Percentiles rank a stretch among this genome's conserved stretches.
These are phyloP conservation scores for Fagus sylvatica DNA, from an alignment of 306 rosid genomes.

Conservation along the genomic window DNA sequence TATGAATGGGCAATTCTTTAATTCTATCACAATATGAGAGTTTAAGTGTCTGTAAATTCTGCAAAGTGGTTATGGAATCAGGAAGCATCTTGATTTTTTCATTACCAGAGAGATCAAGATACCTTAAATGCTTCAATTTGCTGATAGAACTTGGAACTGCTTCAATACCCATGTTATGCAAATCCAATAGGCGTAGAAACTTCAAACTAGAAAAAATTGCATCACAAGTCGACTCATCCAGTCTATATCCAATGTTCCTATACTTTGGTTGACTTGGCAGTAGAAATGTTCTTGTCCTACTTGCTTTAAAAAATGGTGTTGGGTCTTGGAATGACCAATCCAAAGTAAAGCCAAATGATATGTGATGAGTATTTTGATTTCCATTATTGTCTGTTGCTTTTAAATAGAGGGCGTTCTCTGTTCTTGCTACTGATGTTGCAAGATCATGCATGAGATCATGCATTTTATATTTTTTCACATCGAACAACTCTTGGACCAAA, in stretches of 20 bases:
- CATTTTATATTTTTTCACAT: not conserved
- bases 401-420: not conserved
- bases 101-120: too few relatives aligned
- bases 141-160: slow-evolving; percentile 8
- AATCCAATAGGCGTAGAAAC: slow-evolving; percentile 24
- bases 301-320: not conserved
- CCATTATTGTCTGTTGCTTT: too few relatives aligned
- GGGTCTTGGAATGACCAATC: too few relatives aligned
- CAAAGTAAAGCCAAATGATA: not conserved
- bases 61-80: not conserved
- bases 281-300: slow-evolving; percentile 22
- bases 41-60: slow-evolving; percentile 30
- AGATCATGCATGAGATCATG: slow-evolving; percentile 44
- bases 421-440: slow-evolving; percentile 21
- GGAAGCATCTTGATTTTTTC: too few relatives aligned
- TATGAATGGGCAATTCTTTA: slow-evolving; percentile 17
- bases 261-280: not conserved
- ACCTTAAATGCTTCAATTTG: slow-evolving; percentile 31
- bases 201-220: not conserved
- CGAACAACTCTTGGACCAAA: not conserved
- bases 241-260: too few relatives aligned
- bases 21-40: not conserved
- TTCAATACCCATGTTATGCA: not conserved
- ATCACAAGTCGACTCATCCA: not conserved
- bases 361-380: too few relatives aligned